Evolutionary conservation across 2,329 filamentous ascomycete genomes (phyloP), one percentile per base, ranked within the genome.

Genomic region (Colletotrichum lindemuthianum): DNA sequence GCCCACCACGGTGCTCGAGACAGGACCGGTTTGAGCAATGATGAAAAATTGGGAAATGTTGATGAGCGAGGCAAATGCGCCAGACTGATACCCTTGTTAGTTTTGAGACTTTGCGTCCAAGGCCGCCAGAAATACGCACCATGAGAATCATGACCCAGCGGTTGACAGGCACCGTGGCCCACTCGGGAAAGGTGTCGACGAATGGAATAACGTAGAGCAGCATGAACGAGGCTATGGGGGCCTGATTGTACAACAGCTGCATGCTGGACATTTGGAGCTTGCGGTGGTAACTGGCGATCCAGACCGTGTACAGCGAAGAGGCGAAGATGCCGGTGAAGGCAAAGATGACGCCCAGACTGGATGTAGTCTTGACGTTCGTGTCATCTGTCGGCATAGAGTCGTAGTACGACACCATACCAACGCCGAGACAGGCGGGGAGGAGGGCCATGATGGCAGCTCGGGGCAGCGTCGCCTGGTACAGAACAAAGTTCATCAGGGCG

Each of bases 241-340:
- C 86, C 75, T 91, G 88, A 74, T 90, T 90, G 76, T 87, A 86
- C 10, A 92, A 81, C 37, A 92, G 78, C 77, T 91, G 89, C 84
- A 90, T 88, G 75, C 87, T 90, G 68, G 83, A 85, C 78, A 90
- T 87, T 66, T 88, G 82, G 24, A 90, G 81, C 74, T 86, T 89
- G 66, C 86, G 83, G 73, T 90, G 87, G 72, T 88, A 90, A 70
- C 83, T 84, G 55, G 85, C 82, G 71, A 91, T 89, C 87, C 87
- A 90, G 64, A 91, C 85, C 0, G 88, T 91, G 74, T 91, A 91
- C 13, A 91, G 75, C 2, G 87, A 88, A 37, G 86, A 90, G 13
- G 88, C 87, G 56, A 89, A 81, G 10, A 91, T 88, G 53, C 88
- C 88, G 2, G 76, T 70, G 59, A 91, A 85, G 32, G 89, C 88